Evolutionary conservation across 805 yeast species (phyloP).

Genomic region (Candida corydali): DNA sequence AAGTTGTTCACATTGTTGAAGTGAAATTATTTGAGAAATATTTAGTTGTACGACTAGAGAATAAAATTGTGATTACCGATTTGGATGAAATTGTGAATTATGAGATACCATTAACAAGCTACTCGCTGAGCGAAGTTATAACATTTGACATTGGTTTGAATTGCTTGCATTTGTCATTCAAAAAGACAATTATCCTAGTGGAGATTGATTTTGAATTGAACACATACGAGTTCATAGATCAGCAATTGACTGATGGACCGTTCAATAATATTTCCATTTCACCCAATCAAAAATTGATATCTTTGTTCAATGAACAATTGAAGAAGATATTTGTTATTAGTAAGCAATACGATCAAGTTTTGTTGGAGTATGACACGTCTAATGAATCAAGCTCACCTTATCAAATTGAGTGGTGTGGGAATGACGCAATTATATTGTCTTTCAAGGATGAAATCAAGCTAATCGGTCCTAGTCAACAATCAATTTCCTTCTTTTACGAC

Average conservation of each 20-base stretch:
- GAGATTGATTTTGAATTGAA: constrained; percentile 18
- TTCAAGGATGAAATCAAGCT: constrained; percentile 61
- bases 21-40: constrained; percentile 36
- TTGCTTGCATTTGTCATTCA: constrained; percentile 21
- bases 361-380: constrained; percentile 43
- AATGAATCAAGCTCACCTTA: constrained; percentile 36
- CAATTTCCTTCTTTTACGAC: constrained; percentile 51
- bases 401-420: constrained; percentile 76
- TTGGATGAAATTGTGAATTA: constrained; percentile 39
- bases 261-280: constrained; percentile 41
- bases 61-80: constrained; percentile 29
- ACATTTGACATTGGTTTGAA: constrained; percentile 14
- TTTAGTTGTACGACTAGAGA: constrained; percentile 39
- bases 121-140: constrained; percentile 19
- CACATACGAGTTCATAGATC: constrained; percentile 30
- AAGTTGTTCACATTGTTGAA: constrained; percentile 20
- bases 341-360: constrained; percentile 39
- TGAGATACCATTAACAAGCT: constrained; percentile 27
- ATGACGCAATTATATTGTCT: constrained; percentile 71
- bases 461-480: constrained; percentile 65
- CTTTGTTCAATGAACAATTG: constrained; percentile 35
- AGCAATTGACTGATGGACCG: constrained; percentile 45
- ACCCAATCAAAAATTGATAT: constrained; percentile 54
- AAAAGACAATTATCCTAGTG: constrained; percentile 23
- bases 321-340: constrained; percentile 50